A percentile compares a stretch with the other conserved stretches of the same genome.
These are phyloP conservation scores for Paspalum notatum DNA, from an alignment of 176 grass and related monocot genomes.

Conservation along the genomic window DNA sequence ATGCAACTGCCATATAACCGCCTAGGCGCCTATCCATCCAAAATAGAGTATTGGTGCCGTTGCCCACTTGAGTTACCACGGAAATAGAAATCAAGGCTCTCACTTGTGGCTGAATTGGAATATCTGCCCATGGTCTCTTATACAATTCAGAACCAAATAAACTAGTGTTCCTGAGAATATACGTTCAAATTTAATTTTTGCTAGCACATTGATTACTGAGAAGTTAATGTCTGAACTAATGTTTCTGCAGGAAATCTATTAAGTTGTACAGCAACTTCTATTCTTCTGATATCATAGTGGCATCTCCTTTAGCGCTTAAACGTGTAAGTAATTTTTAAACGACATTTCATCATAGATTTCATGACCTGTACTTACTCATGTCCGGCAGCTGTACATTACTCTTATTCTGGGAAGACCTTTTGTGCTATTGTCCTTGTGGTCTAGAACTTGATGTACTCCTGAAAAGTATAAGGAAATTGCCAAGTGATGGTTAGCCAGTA, in stretches of 20 bases:
- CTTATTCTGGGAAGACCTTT: constrained; percentile 1
- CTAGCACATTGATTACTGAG: constrained; percentile 13
- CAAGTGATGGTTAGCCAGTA: not conserved
- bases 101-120: too few relatives aligned
- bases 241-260: constrained; percentile 78
- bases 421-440: constrained; percentile 9
- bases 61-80: too few relatives aligned
- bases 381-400: constrained; percentile 26
- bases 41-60: too few relatives aligned
- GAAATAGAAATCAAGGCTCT: too few relatives aligned
- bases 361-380: constrained; percentile 10
- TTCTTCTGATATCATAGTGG: constrained; percentile 94
- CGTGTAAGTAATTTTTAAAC: constrained; percentile 56
- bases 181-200: constrained; percentile 5
- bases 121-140: too few relatives aligned
- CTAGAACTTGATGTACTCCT: constrained; percentile 16
- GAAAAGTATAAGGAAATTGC: constrained; percentile 15
- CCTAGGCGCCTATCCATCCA: too few relatives aligned
- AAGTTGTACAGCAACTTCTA: constrained; percentile 96
- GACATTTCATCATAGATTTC: constrained; percentile 2
- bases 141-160: not conserved
- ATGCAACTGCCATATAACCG: too few relatives aligned
- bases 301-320: constrained; percentile 87
- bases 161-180: not conserved
- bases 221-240: constrained; percentile 39